Conservation (phyloP, 2,329 filamentous ascomycete species). For the Sclerotinia glacialis region DNA sequence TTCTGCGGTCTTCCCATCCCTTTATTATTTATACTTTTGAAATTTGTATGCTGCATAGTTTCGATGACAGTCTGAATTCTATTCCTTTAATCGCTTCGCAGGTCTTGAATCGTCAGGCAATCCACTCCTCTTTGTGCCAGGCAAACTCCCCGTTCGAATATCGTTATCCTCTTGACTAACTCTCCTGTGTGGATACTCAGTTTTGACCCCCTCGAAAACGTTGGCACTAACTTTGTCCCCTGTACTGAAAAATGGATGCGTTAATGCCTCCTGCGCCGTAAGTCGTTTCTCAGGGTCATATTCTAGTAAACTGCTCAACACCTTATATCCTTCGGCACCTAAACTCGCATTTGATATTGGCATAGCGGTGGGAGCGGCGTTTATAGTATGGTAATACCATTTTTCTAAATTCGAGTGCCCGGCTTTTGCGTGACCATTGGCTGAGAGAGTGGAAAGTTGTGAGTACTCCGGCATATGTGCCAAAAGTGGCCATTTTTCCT, state of each 20-base stretch:
- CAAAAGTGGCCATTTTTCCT: constrained; percentile 84
- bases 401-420: constrained; percentile 60
- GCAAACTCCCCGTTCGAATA: constrained; percentile 83
- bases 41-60: neutral
- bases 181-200: constrained; percentile 83
- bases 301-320: constrained; percentile 79
- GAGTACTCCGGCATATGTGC: constrained; percentile 81
- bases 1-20: neutral
- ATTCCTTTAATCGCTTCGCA: constrained; percentile 61
- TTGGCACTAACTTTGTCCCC: constrained; percentile 69
- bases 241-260: constrained; percentile 82
- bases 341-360: constrained; percentile 52
- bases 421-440: constrained; percentile 44
- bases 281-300: constrained; percentile 90
- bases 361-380: constrained; percentile 52
- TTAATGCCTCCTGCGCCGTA: constrained; percentile 82
- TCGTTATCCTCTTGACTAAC: constrained; percentile 96
- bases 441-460: constrained; percentile 60
- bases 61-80: constrained; percentile 5
- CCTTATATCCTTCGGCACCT: constrained; percentile 73
- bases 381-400: constrained; percentile 73
- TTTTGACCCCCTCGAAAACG: constrained; percentile 84
- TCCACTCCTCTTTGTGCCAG: constrained; percentile 86
- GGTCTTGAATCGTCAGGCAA: constrained; percentile 74
- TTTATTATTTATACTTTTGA: neutral